Conservation (phyloP, 768 basidiomycete species). For the Rhizopogon vinicolor region DNA sequence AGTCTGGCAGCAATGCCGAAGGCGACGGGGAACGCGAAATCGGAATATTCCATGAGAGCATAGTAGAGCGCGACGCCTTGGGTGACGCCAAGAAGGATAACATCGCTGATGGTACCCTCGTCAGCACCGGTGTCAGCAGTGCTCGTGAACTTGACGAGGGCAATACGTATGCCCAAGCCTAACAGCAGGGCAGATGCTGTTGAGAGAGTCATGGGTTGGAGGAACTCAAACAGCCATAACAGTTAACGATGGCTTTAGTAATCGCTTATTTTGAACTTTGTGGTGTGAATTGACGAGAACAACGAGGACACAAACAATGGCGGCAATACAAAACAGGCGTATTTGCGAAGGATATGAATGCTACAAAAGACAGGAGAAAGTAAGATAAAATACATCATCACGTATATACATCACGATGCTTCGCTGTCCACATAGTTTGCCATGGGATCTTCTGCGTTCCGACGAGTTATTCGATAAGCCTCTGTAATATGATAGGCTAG, state of each 20-base stretch:
- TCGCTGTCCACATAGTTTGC: constrained; percentile 79
- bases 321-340: not conserved
- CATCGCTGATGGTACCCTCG: constrained; percentile 46
- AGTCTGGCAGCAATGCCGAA: constrained; percentile 59
- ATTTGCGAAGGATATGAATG: not conserved
- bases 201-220: constrained; percentile 35
- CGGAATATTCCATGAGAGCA: constrained; percentile 49
- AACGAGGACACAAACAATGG: not conserved
- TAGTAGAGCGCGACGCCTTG: constrained; percentile 75
- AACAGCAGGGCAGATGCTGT: constrained; percentile 67
- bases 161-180: constrained; percentile 70
- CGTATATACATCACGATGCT: constrained; percentile 9
- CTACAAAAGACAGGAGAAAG: constrained; percentile 1
- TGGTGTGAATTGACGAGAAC: constrained; percentile 12
- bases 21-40: constrained; percentile 51
- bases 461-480: constrained; percentile 81
- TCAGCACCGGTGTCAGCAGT: constrained; percentile 27
- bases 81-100: constrained; percentile 66
- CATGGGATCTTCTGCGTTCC: constrained; percentile 85
- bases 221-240: constrained; percentile 12
- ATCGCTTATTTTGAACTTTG: constrained; percentile 14
- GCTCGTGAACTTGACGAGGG: constrained; percentile 53
- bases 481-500: constrained; percentile 41
- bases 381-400: not conserved
- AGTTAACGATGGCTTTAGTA: constrained; percentile 8